A percentile compares a stretch with the other conserved stretches of the same genome.
Evolutionary conservation across 169 alveolate genomes (phyloP).

Genomic region (Babesia divergens): DNA sequence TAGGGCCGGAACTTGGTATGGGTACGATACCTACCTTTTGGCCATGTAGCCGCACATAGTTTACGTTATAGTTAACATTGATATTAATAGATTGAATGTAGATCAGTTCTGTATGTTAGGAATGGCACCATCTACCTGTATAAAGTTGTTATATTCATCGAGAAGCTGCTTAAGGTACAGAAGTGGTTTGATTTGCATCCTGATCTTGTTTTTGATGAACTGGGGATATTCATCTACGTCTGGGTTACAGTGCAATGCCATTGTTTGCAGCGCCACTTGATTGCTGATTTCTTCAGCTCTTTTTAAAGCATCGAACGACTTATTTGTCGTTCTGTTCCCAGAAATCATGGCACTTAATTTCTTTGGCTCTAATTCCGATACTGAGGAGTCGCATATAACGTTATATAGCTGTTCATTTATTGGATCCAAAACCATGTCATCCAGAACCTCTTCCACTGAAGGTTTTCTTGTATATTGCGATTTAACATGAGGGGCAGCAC

Average conservation of each 20-base stretch:
- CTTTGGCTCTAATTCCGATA: neutral
- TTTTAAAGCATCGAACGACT: neutral
- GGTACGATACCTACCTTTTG: too few relatives aligned
- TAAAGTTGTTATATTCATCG: slow-evolving; percentile 5
- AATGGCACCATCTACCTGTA: neutral
- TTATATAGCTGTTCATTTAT: neutral
- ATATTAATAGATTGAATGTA: too few relatives aligned
- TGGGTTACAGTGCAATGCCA: neutral
- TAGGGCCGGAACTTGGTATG: too few relatives aligned
- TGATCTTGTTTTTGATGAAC: slow-evolving; percentile 2
- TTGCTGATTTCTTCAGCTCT: slow-evolving; percentile 12
- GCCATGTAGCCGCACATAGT: too few relatives aligned
- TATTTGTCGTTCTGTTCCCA: neutral
- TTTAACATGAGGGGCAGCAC: neutral
- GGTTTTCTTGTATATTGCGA: neutral
- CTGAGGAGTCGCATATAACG: neutral
- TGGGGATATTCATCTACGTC: neutral
- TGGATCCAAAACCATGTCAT: slow-evolving; percentile 3
- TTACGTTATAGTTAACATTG: too few relatives aligned
- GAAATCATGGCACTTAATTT: neutral
- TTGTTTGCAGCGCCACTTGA: neutral
- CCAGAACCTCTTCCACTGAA: neutral
- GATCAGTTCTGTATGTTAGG: too few relatives aligned
- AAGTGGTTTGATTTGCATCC: slow-evolving; percentile 22
- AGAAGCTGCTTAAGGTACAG: slow-evolving; percentile 23